Evolutionary conservation across 1,284 basidiomycete species (phyloP).

Genomic region (Cutaneotrichosporon cavernicola): DNA sequence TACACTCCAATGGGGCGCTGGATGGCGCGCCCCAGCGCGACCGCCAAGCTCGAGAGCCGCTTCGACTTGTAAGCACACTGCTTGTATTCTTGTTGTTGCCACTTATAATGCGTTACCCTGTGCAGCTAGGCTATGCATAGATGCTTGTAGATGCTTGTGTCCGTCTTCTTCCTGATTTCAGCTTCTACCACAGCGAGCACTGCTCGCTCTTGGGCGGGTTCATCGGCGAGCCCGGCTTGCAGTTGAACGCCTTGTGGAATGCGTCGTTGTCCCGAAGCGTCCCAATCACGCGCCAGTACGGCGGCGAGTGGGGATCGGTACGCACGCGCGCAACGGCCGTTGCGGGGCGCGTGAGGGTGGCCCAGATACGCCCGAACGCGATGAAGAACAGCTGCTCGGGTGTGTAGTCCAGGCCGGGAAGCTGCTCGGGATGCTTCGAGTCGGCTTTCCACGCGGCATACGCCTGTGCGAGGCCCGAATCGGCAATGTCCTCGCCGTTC

Average conservation of each 20-base stretch:
- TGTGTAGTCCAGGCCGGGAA: conserved; percentile 66
- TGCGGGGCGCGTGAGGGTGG: conserved; percentile 45
- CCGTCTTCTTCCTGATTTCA: background rate
- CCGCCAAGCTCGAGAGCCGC: conserved; percentile 5
- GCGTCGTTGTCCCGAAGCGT: conserved; percentile 60
- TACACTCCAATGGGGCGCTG: background rate
- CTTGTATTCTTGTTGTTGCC: background rate
- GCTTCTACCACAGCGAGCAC: conserved; percentile 44
- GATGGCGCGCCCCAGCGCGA: background rate
- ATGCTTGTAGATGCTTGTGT: conserved; percentile 4
- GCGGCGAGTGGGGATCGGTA: conserved; percentile 84
- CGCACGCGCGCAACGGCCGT: conserved; percentile 70
- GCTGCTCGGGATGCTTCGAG: conserved; percentile 40
- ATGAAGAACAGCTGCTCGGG: conserved; percentile 86
- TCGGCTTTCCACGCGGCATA: conserved; percentile 77
- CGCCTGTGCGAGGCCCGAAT: conserved; percentile 78
- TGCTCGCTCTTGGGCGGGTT: conserved; percentile 45
- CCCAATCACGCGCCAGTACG: conserved; percentile 72
- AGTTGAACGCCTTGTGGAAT: conserved; percentile 52
- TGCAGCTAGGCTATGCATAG: conserved; percentile 4
- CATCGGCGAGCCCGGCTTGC: conserved; percentile 47
- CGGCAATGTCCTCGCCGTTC: conserved; percentile 86
- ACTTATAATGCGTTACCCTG: background rate
- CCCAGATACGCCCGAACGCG: conserved; percentile 61
- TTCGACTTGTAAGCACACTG: background rate